Conservation (phyloP, 176 grass and related monocot species). For the Triticum monococcum region DNA sequence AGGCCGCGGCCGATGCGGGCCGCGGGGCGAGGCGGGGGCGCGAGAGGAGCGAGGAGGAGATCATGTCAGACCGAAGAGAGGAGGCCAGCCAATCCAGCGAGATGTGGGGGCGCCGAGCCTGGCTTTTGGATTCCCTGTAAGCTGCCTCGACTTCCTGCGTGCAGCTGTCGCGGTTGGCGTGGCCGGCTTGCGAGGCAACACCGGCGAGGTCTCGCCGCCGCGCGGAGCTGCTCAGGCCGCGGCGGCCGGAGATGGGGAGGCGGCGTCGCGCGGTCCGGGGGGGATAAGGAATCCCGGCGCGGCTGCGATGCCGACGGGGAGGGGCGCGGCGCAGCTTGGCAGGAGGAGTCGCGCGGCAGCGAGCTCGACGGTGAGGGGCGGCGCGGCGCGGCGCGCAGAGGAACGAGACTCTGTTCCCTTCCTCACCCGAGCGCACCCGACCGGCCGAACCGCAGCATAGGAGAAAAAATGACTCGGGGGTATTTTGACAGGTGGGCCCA, state of each 20-base stretch:
- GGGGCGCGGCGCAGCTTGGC: no score
- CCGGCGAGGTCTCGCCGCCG: not conserved
- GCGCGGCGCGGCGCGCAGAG: no score
- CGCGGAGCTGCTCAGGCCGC: not conserved
- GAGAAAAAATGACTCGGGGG: no score
- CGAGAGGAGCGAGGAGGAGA: conserved; percentile 10
- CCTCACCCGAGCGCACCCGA: no score
- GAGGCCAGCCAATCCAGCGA: not conserved
- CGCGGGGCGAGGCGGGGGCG: not conserved
- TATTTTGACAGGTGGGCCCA: no score
- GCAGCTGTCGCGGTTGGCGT: not conserved
- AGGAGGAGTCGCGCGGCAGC: no score
- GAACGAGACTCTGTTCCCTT: no score
- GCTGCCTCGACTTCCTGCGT: not conserved
- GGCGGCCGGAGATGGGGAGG: not conserved
- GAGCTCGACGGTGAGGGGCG: no score
- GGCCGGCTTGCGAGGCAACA: not conserved
- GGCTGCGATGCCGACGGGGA: no score
- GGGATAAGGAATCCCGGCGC: not conserved
- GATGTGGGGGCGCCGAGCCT: not conserved
- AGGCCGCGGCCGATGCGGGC: not conserved
- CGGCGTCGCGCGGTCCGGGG: not conserved
- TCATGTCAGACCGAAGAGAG: conserved; percentile 5
- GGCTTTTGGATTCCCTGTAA: not conserved
- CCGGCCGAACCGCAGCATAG: no score